phyloP scores from a whole-genome alignment of 148 eudicot genomes.

The Amaranthus cruentus region DNA sequence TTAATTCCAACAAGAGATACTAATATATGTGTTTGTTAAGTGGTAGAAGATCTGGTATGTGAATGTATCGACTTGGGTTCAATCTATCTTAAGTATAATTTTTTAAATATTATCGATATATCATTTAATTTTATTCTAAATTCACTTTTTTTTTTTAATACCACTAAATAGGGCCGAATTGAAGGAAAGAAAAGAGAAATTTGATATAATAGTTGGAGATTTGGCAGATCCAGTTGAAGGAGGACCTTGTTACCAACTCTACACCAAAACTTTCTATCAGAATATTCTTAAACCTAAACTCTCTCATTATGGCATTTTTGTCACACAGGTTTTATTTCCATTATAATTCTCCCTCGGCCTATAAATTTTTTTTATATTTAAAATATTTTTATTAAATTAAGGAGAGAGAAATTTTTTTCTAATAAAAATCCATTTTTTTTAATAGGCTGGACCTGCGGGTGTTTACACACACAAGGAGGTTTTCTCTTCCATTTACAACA shows the following conservation, averaged over 20 bases:
- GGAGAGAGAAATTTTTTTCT: no score
- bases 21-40: no score
- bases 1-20: no score
- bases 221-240: slow-evolving; percentile 87
- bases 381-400: no score
- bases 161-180: slow-evolving; percentile 47
- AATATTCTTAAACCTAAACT: slow-evolving; percentile 72
- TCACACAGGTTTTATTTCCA: slow-evolving; percentile 52
- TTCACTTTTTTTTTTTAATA: not conserved
- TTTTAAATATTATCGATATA: no score
- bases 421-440: not conserved
- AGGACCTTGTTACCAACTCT: slow-evolving; percentile 84
- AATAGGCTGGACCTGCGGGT: slow-evolving; percentile 84
- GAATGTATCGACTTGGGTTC: no score
- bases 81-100: no score
- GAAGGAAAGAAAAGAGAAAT: slow-evolving; percentile 50
- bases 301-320: slow-evolving; percentile 52
- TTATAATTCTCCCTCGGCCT: not conserved
- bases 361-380: not conserved
- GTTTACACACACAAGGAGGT: slow-evolving; percentile 69
- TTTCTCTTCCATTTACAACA: slow-evolving; percentile 75
- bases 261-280: slow-evolving; percentile 69
- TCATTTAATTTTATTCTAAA: no score
- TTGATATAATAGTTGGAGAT: slow-evolving; percentile 74
- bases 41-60: no score